Base-by-base conservation (phyloP, 2,329 filamentous ascomycete genomes). In the Waltergamsia citrina region DNA sequence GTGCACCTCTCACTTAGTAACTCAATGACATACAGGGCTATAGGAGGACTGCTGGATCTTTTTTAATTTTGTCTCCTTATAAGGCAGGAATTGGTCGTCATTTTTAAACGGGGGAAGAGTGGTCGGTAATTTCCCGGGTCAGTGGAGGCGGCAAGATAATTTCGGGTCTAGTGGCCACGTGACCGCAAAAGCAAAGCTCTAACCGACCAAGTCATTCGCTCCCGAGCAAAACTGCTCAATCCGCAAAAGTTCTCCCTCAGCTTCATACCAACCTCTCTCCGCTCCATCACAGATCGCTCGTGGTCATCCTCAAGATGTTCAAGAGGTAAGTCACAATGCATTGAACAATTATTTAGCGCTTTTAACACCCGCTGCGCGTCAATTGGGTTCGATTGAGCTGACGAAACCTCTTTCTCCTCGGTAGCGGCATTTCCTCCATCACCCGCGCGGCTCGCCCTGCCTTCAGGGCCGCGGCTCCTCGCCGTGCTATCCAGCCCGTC, bases 251-350 rank as follows among this genome's bases (percentile, higher is more conserved):
- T 63, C 61, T 64, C 57, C 57, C 58, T 58, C 60, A 60, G 56
- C 50, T 21, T 55, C 57, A 59, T 56, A 60, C 59, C 54, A 65
- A 68, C 65, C 63, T 62, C 62, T 67, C 67, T 71, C 67, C 70
- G 67, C 69, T 65, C 65, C 62, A 68, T 72, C 60, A 62, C 60
- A 60, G 63, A 71, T 68, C 68, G 71, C 72, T 74, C 71, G 74
- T 67, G 65, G 66, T 71, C 71, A 76, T 78, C 75, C 69, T 63
- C 71, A 83, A 73, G 77, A 85, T 85, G 81, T 81, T 84, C 70
- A 83, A 83, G 79, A 84, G 79, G 81, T 85, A 65, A 65, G 78
- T 74, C 53, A 36, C 41, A 40, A 43, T 41, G 49, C 41, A 39
- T 46, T 41, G 34, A 57, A 41, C 24, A 30, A 45, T 34, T 47